Evolutionary conservation across 306 rosid species (phyloP).

Genomic region (Rosa persica): DNA sequence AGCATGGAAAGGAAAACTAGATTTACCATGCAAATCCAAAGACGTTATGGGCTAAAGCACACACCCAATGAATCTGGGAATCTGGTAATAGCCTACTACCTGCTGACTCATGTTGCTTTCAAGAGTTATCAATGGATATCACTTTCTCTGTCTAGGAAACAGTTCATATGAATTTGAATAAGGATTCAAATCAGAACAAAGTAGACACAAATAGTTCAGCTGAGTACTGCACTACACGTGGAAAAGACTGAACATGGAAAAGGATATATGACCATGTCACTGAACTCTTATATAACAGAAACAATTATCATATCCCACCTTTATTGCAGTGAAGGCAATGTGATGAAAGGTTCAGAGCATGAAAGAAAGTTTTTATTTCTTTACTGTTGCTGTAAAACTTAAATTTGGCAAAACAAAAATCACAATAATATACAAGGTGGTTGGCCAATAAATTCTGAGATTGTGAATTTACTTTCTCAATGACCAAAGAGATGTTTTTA

Average conservation of each 20-base stretch:
- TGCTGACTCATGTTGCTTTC: conserved; percentile 83
- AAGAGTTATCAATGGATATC: conserved; percentile 67
- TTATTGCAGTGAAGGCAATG: neutral
- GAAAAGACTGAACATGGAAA: conserved; percentile 3
- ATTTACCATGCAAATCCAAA: conserved; percentile 57
- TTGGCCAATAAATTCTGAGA: neutral
- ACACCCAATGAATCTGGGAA: conserved; percentile 65
- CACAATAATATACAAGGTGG: neutral
- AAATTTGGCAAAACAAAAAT: neutral
- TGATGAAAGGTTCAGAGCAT: neutral
- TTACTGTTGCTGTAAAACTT: neutral
- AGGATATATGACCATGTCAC: neutral
- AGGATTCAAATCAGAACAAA: conserved; percentile 36
- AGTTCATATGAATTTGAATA: conserved; percentile 58
- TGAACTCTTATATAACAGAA: neutral
- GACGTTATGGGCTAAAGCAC: conserved; percentile 53
- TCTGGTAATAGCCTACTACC: conserved; percentile 79
- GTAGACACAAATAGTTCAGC: conserved; percentile 38
- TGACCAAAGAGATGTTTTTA: neutral
- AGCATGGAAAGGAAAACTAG: conserved; percentile 25
- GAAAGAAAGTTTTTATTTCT: neutral
- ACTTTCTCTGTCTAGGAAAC: conserved; percentile 75
- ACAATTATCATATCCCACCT: neutral
- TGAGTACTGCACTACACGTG: conserved; percentile 31
- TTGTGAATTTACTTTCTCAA: neutral